A percentile compares a stretch with the other conserved stretches of the same genome.
Conservation (phyloP, 495 filamentous ascomycete genomes). For the Parmelia sp. region DNA sequence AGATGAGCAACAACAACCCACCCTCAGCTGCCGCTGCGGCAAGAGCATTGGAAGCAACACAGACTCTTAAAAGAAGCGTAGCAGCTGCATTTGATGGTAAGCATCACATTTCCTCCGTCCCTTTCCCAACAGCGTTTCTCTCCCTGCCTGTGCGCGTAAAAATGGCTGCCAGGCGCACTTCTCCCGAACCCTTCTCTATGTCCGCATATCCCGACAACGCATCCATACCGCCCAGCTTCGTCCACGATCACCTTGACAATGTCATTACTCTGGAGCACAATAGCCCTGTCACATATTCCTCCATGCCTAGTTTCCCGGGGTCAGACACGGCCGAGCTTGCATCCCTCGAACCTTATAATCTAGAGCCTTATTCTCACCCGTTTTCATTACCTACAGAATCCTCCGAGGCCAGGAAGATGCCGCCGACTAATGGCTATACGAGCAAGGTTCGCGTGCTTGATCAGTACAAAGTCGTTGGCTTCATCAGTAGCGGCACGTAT, state of each 20-base stretch:
- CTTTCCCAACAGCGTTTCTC: conserved; percentile 12
- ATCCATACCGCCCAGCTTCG: not conserved
- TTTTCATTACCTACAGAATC: conserved; percentile 17
- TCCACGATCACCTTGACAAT: not conserved
- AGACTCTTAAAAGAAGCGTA: conserved; percentile 64
- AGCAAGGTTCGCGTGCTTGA: conserved; percentile 86
- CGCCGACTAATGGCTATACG: conserved; percentile 52
- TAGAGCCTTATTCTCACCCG: conserved; percentile 21
- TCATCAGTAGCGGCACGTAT: conserved; percentile 99
- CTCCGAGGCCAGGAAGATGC: conserved; percentile 36
- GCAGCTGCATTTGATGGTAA: conserved; percentile 78
- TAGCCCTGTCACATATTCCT: not conserved
- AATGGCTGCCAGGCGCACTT: not conserved
- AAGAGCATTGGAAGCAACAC: conserved; percentile 33
- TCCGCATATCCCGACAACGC: not conserved
- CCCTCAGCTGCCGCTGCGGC: conserved; percentile 22
- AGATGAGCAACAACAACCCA: conserved; percentile 13
- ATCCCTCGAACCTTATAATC: conserved; percentile 19
- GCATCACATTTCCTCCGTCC: conserved; percentile 20
- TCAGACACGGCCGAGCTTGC: not conserved
- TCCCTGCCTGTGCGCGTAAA: not conserved
- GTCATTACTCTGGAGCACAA: not conserved
- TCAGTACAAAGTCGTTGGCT: conserved; percentile 90
- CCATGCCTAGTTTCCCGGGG: not conserved
- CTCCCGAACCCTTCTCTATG: not conserved